A percentile compares a stretch with the other conserved stretches of the same genome.
Evolutionary conservation across 805 yeast species (phyloP).

Genomic region (Lipomyces kockii): DNA sequence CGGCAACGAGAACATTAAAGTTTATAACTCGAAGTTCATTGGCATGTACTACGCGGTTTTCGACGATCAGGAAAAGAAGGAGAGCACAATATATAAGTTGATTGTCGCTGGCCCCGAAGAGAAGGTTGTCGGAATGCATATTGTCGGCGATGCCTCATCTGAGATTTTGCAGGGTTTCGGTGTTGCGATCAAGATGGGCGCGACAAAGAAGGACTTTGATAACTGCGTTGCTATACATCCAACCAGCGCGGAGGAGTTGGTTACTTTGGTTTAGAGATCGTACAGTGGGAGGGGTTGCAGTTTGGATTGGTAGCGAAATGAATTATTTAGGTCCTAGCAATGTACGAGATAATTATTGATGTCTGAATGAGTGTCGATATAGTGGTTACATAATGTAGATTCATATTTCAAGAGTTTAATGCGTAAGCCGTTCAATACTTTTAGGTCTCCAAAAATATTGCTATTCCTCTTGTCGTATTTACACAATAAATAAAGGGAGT

Average conservation of each 20-base stretch:
- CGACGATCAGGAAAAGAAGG: slow-evolving; percentile 64
- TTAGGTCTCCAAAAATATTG: background rate
- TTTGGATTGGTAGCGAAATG: background rate
- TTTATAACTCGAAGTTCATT: slow-evolving; percentile 80
- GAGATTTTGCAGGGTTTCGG: slow-evolving; percentile 98
- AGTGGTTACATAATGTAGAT: background rate
- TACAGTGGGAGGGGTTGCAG: background rate
- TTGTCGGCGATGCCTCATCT: slow-evolving; percentile 87
- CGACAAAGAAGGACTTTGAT: slow-evolving; percentile 95
- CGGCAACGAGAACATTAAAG: slow-evolving; percentile 79
- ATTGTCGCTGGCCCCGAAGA: slow-evolving; percentile 79
- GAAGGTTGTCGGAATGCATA: slow-evolving; percentile 92
- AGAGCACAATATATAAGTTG: slow-evolving; percentile 86
- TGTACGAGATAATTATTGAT: background rate
- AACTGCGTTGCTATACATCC: slow-evolving; percentile 98
- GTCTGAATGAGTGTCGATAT: background rate
- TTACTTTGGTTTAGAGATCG: slow-evolving; percentile 63
- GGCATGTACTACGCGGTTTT: slow-evolving; percentile 94
- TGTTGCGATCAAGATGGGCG: slow-evolving; percentile 98
- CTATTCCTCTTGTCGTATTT: background rate
- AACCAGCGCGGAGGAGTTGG: slow-evolving; percentile 96
- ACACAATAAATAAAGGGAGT: background rate
- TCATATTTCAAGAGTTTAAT: background rate
- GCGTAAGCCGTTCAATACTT: background rate
- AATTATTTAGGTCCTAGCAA: background rate